A percentile compares a stretch with the other conserved stretches of the same genome.
Conservation (phyloP, 768 basidiomycete genomes). For the Pisolithus tinctorius region DNA sequence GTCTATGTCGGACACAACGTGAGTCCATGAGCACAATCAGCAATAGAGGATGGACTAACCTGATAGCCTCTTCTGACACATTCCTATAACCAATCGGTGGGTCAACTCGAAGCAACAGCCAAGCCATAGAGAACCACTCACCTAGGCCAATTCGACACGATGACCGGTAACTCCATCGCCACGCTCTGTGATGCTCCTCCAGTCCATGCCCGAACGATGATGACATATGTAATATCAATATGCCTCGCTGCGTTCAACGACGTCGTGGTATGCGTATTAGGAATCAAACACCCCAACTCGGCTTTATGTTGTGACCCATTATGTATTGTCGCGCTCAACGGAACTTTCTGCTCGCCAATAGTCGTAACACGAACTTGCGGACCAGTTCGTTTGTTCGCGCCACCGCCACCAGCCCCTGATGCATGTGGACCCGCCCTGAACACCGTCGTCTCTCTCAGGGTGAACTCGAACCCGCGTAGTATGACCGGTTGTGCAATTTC, state of each 20-base stretch:
- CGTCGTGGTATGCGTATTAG: constrained; percentile 69
- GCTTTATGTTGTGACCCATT: constrained; percentile 65
- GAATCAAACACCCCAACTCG: constrained; percentile 67
- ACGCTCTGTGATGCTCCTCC: constrained; percentile 53
- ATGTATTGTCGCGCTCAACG: constrained; percentile 67
- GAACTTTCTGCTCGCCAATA: constrained; percentile 65
- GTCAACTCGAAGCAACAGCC: not conserved
- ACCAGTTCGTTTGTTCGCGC: constrained; percentile 45
- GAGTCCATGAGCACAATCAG: not conserved
- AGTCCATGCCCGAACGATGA: constrained; percentile 72
- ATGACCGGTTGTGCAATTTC: constrained; percentile 62
- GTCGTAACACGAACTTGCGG: constrained; percentile 48
- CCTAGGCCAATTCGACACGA: constrained; percentile 85
- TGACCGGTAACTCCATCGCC: constrained; percentile 68
- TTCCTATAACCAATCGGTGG: constrained; percentile 33
- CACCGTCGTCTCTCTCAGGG: constrained; percentile 69
- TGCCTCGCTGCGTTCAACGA: constrained; percentile 77
- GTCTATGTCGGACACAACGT: constrained; percentile 22
- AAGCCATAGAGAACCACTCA: constrained; percentile 26
- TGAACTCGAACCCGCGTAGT: constrained; percentile 79
- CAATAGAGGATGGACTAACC: constrained; percentile 17
- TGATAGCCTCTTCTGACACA: constrained; percentile 68
- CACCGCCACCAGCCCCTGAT: not conserved
- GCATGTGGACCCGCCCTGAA: constrained; percentile 58
- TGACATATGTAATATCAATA: constrained; percentile 78